Percentiles rank a stretch among this genome's conserved stretches.
Evolutionary conservation across 176 grass and related monocot species (phyloP).

Genomic region (Dendrocalamus sinicus): DNA sequence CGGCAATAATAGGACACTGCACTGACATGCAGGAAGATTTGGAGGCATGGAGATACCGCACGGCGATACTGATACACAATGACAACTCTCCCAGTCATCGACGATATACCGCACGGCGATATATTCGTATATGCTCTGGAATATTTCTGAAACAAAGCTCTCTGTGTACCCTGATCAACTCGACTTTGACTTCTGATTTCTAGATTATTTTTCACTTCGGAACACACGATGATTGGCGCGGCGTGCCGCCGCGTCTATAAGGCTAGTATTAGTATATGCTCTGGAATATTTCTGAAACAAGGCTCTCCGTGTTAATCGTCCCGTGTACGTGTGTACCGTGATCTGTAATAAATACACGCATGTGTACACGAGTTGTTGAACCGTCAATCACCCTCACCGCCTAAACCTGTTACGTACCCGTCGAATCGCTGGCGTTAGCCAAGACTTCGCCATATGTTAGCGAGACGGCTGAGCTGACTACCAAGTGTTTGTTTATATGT

Average conservation of each 20-base stretch:
- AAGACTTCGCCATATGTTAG: background rate
- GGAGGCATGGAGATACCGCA: background rate
- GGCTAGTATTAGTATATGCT: background rate
- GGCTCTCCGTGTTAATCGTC: background rate
- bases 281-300: background rate
- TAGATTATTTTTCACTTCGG: too few species aligned
- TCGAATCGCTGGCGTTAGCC: background rate
- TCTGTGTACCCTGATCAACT: too few species aligned
- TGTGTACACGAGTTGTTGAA: background rate
- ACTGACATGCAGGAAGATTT: background rate
- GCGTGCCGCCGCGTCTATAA: too few species aligned
- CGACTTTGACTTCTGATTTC: too few species aligned
- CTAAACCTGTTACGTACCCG: background rate
- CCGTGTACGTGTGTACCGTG: background rate
- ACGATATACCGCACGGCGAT: too few species aligned
- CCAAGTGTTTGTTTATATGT: background rate
- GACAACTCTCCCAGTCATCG: background rate
- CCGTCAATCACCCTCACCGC: background rate
- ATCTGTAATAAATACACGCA: background rate
- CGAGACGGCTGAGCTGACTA: background rate
- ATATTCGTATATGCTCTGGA: background rate
- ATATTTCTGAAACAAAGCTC: background rate
- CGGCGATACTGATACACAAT: background rate
- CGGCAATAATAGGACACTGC: background rate
- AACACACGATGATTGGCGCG: too few species aligned